Base-by-base conservation (phyloP, 2,329 filamentous ascomycete genomes). In the Emmonsiellopsis sp. region DNA sequence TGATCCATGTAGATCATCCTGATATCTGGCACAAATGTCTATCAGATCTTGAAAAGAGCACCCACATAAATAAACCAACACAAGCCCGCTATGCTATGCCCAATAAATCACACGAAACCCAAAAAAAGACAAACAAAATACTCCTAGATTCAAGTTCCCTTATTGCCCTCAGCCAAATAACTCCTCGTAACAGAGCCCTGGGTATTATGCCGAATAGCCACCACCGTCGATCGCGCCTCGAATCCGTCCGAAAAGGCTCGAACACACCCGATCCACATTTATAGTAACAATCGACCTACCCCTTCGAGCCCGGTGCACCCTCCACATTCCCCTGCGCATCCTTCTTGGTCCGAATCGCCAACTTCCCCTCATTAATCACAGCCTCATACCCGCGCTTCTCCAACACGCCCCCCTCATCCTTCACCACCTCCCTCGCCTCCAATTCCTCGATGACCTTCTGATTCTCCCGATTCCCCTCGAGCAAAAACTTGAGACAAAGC, bases 401-500 rank as follows among this genome's bases (percentile, higher is more conserved):
- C 41, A 74, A 37, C 34, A 72, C 58, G 2, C 71, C 71, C 11
- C 63, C 61, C 9, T 73, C 68, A 52, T 71, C 67, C 45, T 67
- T 70, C 44, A 70, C 71, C 10, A 72, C 71, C 55, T 73, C 70
- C 13, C 70, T 67, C 5, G 71, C 73, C 56, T 75, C 73, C 34
- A 79, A 68, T 52, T 73, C 70, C 54, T 75, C 72, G 3, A 78
- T 73, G 59, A 82, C 73, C 54, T 76, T 76, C 57, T 80, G 78
- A 58, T 82, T 74, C 53, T 76, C 74, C 10, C 67, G 63, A 53
- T 76, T 77, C 1, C 70, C 70, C 55, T 81, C 79, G 6, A 81
- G 70, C 16, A 80, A 64, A 61, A 82, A 94, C 66, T 92, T 91
- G n/a, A 94, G 78, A 60, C 87, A 91, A 66, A 95, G 84, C 49